Conservation (phyloP, 768 basidiomycete genomes). For the Leccinum variicolor region DNA sequence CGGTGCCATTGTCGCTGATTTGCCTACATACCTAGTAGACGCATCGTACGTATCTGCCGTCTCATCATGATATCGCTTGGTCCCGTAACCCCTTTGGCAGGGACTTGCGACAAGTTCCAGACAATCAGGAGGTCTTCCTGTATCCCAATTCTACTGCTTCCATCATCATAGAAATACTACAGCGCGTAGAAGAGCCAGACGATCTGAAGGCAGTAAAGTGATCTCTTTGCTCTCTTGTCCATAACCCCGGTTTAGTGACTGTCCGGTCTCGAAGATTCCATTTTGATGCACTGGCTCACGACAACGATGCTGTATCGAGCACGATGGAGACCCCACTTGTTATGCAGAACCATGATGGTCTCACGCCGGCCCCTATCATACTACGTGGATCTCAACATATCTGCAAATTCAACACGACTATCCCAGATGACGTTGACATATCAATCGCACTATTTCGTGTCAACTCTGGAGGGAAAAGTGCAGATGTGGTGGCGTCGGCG, state of each 20-base stretch:
- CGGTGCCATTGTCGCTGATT: conserved; percentile 68
- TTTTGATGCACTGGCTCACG: conserved; percentile 86
- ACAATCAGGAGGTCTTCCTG: conserved; percentile 92
- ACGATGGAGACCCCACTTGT: conserved; percentile 41
- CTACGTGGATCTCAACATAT: conserved; percentile 71
- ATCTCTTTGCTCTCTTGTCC: conserved; percentile 17
- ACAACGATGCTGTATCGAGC: conserved; percentile 68
- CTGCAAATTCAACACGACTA: conserved; percentile 67
- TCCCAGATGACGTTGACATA: conserved; percentile 68
- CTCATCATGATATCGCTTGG: background rate
- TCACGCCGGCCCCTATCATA: conserved; percentile 56
- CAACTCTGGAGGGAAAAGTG: conserved; percentile 45
- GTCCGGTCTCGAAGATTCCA: conserved; percentile 62
- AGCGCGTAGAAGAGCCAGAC: conserved; percentile 60
- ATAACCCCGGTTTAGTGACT: conserved; percentile 4
- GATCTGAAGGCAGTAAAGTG: conserved; percentile 69
- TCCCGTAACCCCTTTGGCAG: conserved; percentile 30
- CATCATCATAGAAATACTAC: conserved; percentile 80
- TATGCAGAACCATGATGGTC: conserved; percentile 41
- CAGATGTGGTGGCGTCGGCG: conserved; percentile 82
- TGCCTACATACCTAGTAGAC: conserved; percentile 65
- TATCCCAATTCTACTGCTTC: conserved; percentile 65
- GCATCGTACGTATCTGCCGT: conserved; percentile 66
- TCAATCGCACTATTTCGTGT: conserved; percentile 81
- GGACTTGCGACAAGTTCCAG: conserved; percentile 79